These are phyloP conservation scores for Leucocoprinus leucothites DNA, from an alignment of 768 basidiomycete genomes.

Conservation along the genomic window DNA sequence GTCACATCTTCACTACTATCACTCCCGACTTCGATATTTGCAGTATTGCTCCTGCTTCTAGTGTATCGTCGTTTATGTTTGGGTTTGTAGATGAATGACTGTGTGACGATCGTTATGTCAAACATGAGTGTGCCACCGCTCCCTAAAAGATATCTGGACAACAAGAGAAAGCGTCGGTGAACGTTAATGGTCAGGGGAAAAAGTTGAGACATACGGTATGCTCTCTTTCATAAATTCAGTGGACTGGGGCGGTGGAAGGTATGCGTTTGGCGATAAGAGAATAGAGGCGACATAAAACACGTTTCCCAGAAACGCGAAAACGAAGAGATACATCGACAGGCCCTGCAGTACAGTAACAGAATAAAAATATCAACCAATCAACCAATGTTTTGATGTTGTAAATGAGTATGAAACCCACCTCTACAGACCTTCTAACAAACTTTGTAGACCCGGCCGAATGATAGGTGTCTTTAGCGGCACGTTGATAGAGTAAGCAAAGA, in stretches of 20 bases:
- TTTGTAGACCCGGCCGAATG: conserved; percentile 24
- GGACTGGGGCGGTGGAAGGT: conserved; percentile 55
- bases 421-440: conserved; percentile 89
- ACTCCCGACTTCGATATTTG: conserved; percentile 6
- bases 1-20: neutral
- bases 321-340: conserved; percentile 88
- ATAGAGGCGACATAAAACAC: conserved; percentile 90
- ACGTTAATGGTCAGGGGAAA: neutral
- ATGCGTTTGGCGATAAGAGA: conserved; percentile 67
- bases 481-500: no score
- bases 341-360: conserved; percentile 58
- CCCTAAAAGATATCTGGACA: conserved; percentile 89
- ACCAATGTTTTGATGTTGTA: neutral
- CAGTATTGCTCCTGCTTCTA: conserved; percentile 16
- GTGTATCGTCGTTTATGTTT: conserved; percentile 37
- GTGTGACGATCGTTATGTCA: conserved; percentile 87
- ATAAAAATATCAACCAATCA: conserved; percentile 9
- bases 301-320: conserved; percentile 94
- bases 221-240: conserved; percentile 73
- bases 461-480: conserved; percentile 2
- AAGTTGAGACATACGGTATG: conserved; percentile 63
- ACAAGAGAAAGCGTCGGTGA: neutral
- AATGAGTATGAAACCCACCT: conserved; percentile 37
- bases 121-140: conserved; percentile 92
- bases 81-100: conserved; percentile 75